Conservation (phyloP, 1,284 basidiomycete genomes). For the Marasmius tenuissimus region DNA sequence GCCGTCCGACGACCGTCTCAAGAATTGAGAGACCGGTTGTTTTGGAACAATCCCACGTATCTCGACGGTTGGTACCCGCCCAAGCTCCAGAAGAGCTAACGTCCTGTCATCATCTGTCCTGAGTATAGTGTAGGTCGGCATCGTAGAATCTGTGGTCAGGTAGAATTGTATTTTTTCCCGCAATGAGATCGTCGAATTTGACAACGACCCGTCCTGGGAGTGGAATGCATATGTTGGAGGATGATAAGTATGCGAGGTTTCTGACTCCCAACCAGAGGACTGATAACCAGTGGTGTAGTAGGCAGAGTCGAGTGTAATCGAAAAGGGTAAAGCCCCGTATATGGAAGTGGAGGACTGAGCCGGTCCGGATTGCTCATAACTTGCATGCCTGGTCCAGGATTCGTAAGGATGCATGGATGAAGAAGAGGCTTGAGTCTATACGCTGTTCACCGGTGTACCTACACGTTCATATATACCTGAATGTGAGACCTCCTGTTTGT, state of each 20-base stretch:
- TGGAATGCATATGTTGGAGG: conserved; percentile 32
- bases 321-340: conserved; percentile 8
- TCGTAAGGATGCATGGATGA: neutral
- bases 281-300: too few relatives aligned
- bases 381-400: neutral
- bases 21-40: conserved; percentile 43
- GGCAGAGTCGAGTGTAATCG: neutral
- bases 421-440: too few relatives aligned
- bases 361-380: neutral
- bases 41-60: conserved; percentile 37
- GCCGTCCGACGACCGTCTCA: conserved; percentile 39
- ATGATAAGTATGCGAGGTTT: conserved; percentile 25
- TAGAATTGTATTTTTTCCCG: conserved; percentile 34
- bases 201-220: conserved; percentile 36
- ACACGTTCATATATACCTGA: too few relatives aligned
- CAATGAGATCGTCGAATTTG: conserved; percentile 43
- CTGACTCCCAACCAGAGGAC: neutral
- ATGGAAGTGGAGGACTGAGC: conserved; percentile 3
- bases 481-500: too few relatives aligned
- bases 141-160: conserved; percentile 35
- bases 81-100: conserved; percentile 48
- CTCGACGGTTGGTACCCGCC: conserved; percentile 39
- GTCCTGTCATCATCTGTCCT: conserved; percentile 38
- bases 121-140: conserved; percentile 40
- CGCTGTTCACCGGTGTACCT: too few relatives aligned